Conservation (phyloP, 345 rosid genomes). For the Citrus sinensis region DNA sequence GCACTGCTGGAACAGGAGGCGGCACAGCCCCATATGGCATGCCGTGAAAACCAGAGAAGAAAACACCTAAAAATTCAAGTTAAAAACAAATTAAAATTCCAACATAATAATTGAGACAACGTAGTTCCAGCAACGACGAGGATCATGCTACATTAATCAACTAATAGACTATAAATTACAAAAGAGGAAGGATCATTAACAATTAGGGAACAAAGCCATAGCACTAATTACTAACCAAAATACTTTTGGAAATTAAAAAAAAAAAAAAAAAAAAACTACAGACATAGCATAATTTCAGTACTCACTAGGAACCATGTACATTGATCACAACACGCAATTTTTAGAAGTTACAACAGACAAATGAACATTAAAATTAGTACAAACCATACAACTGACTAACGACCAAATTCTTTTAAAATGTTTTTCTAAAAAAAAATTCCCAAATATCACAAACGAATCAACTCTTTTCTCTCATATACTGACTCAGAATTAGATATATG, state of each 20-base stretch:
- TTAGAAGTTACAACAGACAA: slow-evolving; percentile 1
- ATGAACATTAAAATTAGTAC: background rate
- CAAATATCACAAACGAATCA: background rate
- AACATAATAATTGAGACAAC: slow-evolving; percentile 1
- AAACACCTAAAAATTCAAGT: slow-evolving; percentile 63
- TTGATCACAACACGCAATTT: background rate
- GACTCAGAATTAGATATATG: background rate
- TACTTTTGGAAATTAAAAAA: background rate
- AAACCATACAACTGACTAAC: background rate
- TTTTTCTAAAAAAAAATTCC: background rate
- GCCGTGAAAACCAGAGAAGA: slow-evolving; percentile 71
- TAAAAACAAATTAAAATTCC: slow-evolving; percentile 23
- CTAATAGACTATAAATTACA: background rate
- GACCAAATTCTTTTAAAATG: background rate
- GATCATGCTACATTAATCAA: background rate
- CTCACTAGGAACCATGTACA: slow-evolving; percentile 7
- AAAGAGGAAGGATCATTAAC: background rate
- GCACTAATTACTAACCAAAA: background rate
- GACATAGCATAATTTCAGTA: slow-evolving; percentile 15
- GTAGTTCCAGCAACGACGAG: background rate
- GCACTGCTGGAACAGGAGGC: slow-evolving; percentile 79
- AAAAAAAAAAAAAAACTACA: background rate
- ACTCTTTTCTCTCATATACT: background rate
- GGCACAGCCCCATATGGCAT: slow-evolving; percentile 55
- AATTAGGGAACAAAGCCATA: background rate